phyloP scores from a whole-genome alignment of 1,139 yeast species.

The Blastobotrys arbuscula region DNA sequence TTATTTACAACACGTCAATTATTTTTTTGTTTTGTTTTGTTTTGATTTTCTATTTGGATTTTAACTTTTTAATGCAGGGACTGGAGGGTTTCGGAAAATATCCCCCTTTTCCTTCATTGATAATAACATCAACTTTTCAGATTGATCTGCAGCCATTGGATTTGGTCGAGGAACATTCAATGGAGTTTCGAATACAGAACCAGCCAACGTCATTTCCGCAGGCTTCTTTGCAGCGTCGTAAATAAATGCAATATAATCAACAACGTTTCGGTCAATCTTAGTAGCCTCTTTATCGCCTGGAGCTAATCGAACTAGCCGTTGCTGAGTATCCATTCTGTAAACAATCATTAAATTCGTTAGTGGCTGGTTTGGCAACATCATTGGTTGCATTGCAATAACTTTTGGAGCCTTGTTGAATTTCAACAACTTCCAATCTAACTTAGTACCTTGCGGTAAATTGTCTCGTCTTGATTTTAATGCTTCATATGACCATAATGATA shows the following conservation, averaged over 20 bases:
- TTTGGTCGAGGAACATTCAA: conserved; percentile 34
- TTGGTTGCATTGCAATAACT: conserved; percentile 63
- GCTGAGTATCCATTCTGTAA: conserved; percentile 71
- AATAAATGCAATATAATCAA: conserved; percentile 71
- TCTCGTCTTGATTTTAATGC: conserved; percentile 47
- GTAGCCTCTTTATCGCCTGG: conserved; percentile 35
- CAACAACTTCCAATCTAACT: conserved; percentile 70
- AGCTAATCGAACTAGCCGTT: conserved; percentile 50
- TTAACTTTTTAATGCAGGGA: not conserved
- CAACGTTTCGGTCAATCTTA: conserved; percentile 51
- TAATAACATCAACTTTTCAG: conserved; percentile 28
- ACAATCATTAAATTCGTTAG: conserved; percentile 66
- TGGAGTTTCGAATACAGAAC: conserved; percentile 67
- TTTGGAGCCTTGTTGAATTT: conserved; percentile 69
- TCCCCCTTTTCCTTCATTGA: conserved; percentile 39
- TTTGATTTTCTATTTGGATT: too few species aligned
- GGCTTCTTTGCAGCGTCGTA: conserved; percentile 64
- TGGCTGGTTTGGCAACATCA: conserved; percentile 54
- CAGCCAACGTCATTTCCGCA: conserved; percentile 58
- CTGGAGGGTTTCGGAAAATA: conserved; percentile 31
- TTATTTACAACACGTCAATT: too few species aligned
- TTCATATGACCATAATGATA: conserved; percentile 59
- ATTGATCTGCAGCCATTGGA: conserved; percentile 24
- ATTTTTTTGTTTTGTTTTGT: not conserved
- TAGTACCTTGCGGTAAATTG: conserved; percentile 53